Evolutionary conservation across 257 asterid genomes (phyloP), one percentile per base, ranked within the genome.

Genomic region (Eucommia ulmoides): DNA sequence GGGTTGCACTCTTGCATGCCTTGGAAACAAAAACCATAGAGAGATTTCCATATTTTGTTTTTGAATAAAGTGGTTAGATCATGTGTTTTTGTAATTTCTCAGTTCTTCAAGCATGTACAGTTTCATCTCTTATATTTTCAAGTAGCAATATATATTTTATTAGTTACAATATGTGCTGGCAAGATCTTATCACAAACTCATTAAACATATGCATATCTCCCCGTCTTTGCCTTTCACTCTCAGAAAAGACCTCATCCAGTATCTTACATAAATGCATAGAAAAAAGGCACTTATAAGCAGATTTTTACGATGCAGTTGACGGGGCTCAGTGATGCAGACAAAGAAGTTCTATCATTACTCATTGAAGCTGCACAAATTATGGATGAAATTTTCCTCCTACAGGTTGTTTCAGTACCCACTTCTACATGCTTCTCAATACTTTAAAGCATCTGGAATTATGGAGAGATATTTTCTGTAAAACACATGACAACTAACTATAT

Each of bases 281-380:
- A n/a, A n/a, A n/a, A n/a, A n/a, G n/a, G n/a, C n/a, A n/a, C n/a
- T n/a, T n/a, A n/a, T n/a, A n/a, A n/a, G n/a, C n/a, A n/a, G n/a
- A 33, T 45, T 52, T 38, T 49, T 56, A 21, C 58, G 68, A 26
- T 63, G 22, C 87, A 85, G 98, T 58, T 83, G 62, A 61, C 71
- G 14, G 96, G 83, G 56, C 78, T 89, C 65, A 69, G 80, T 67
- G 72, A 54, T 60, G 77, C 63, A 57, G 98, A 89, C 65, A 80
- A 66, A 64, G 88, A 83, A 66, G 84, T 80, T 53, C 71, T 89
- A 53, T 49, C 66, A 25, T 67, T 79, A 45, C 61, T 81, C 42
- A 64, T 89, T 52, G 75, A 70, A 65, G 98, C 94, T 67, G 94
- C 96, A 55, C 71, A 38, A 60, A 55, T 83, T 63, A 80, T 89